A percentile compares a stretch with the other conserved stretches of the same genome.
Conservation (phyloP, 2,329 filamentous ascomycete genomes). For the Aspergillus terreus region DNA sequence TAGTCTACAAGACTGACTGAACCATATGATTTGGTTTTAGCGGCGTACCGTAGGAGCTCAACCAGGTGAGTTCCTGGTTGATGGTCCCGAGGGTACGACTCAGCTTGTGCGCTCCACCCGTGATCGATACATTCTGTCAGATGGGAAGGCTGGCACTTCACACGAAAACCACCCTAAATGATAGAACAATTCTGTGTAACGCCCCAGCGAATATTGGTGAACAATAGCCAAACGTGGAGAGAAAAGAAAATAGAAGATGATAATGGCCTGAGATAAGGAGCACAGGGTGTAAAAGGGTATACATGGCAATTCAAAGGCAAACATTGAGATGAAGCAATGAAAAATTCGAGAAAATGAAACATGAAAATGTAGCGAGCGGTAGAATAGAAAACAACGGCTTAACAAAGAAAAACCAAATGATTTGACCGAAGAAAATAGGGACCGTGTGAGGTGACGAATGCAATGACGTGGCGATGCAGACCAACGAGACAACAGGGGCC, state of each 20-base stretch:
- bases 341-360: neutral
- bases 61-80: neutral
- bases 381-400: neutral
- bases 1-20: neutral
- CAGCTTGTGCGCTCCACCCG: neutral
- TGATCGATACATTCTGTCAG: neutral
- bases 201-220: neutral
- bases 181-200: neutral
- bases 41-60: neutral
- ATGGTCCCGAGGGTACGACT: neutral
- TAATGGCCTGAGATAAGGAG: no score
- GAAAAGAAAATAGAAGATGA: no score
- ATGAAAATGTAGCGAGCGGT: neutral
- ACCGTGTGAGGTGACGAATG: neutral
- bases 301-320: conserved; percentile 12
- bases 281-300: conserved; percentile 13
- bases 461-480: neutral
- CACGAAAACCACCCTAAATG: conserved; percentile 5
- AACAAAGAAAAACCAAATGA: neutral
- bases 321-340: neutral
- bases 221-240: no score
- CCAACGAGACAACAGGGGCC: neutral
- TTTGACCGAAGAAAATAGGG: neutral
- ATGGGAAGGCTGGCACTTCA: neutral
- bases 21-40: neutral